Evolutionary conservation across 192 early-diverging fungal species (phyloP), one percentile per base, ranked within the genome.

Genomic region (Backusella psychrophila): DNA sequence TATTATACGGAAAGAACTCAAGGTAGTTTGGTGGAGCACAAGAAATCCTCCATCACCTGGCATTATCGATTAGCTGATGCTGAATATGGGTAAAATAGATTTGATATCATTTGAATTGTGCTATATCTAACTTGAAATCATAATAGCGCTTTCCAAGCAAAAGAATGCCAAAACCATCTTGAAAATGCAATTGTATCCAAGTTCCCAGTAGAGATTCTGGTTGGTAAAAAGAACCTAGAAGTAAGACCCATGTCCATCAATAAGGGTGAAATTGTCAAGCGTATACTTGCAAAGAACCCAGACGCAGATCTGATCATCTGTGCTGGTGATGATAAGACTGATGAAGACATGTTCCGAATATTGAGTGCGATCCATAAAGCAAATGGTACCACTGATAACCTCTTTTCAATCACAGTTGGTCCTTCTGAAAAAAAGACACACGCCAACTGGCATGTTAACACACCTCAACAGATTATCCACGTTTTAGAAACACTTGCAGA

Each of bases 191-290:
- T 99, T 6, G 82, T 97, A 29, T 94, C 96, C 8, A 96, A 96
- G 82, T 87, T 94, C 6, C 96, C 97, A 0, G 93, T 99, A 9
- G 98, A 98, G 79, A 93, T 98, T 31, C 82, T 99, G 66, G 90
- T 97, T 38, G 98, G 98, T 52, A 99, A 99, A 83, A 99, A 99
- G 87, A 97, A 97, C 71, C 87, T 99, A 2, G 98, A 99, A 80
- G 94, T 96, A 14, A 89, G 97, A 26, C 96, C 98, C 39, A 90
- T 93, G 26, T 88, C 91, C 11, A 91, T 98, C 74, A 99, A 98
- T 86, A 99, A 98, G 85, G 98, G 98, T 21, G 96, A 98, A 82
- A 97, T 99, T 79, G 96, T 98, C 75, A 96, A 96, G 85, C 88
- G 93, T 8, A 80, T 99, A 44, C 72, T 96, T 36, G 75, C 77